Percentiles rank a stretch among this genome's conserved stretches.
Conservation (phyloP, 2,329 filamentous ascomycete genomes). For the Raffaelea deltoideospora region DNA sequence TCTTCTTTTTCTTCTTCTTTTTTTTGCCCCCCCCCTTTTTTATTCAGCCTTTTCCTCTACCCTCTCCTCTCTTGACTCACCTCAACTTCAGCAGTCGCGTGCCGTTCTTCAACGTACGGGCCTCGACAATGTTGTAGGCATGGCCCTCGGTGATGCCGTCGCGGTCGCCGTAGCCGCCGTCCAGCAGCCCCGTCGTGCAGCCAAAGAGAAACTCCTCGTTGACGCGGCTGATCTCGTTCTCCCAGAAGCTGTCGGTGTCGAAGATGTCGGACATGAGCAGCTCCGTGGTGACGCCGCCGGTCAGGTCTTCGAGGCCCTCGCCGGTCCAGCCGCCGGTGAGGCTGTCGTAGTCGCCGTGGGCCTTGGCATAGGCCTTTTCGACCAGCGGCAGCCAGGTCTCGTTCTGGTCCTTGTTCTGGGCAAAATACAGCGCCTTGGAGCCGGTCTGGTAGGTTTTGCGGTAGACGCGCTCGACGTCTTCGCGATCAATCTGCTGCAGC, state of each 20-base stretch:
- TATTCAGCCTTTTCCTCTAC: no score
- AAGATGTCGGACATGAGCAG: conserved; percentile 53
- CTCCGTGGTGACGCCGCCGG: conserved; percentile 51
- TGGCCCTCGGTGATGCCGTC: conserved; percentile 44
- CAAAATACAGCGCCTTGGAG: conserved; percentile 61
- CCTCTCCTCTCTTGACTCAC: no score
- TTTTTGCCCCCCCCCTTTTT: no score
- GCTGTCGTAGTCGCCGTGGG: conserved; percentile 62
- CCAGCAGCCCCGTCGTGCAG: conserved; percentile 35
- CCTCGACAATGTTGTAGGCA: conserved; percentile 45
- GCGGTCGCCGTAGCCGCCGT: conserved; percentile 28
- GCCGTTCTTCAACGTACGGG: conserved; percentile 38
- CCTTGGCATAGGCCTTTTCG: conserved; percentile 70
- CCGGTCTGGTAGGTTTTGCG: conserved; percentile 58
- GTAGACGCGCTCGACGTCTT: conserved; percentile 49
- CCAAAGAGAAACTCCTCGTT: conserved; percentile 65
- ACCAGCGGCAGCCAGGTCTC: conserved; percentile 70
- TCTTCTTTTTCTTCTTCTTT: no score
- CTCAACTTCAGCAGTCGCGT: conserved; percentile 48
- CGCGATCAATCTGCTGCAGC: conserved; percentile 60
- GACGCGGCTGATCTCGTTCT: conserved; percentile 59
- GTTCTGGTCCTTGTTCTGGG: conserved; percentile 57
- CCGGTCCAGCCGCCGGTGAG: conserved; percentile 58
- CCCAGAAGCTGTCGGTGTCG: conserved; percentile 67
- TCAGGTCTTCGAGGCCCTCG: conserved; percentile 44